phyloP scores from a whole-genome alignment of 2,329 filamentous ascomycete species.

The Xylariaceae sp. region DNA sequence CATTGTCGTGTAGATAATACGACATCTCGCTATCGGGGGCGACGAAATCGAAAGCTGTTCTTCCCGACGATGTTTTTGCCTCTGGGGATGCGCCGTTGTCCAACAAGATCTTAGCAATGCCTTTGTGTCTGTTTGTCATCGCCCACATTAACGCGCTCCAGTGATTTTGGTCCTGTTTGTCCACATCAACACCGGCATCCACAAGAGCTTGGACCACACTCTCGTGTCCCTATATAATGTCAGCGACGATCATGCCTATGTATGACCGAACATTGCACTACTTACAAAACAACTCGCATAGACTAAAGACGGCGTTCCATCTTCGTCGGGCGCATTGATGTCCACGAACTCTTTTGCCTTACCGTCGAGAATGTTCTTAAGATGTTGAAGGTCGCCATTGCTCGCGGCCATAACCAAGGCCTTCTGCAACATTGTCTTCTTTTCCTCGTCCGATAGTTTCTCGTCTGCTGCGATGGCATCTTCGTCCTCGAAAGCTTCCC shows the following conservation, averaged over 20 bases:
- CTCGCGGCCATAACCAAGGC: constrained; percentile 93
- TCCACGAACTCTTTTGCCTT: constrained; percentile 77
- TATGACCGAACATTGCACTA: constrained; percentile 27
- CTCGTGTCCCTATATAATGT: constrained; percentile 71
- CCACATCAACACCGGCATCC: constrained; percentile 82
- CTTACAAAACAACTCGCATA: constrained; percentile 96
- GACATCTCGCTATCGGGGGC: constrained; percentile 96
- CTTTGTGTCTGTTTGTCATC: constrained; percentile 97
- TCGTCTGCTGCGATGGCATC: constrained; percentile 76
- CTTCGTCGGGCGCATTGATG: constrained; percentile 85
- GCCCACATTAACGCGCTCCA: constrained; percentile 99
- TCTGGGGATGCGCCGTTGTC: constrained; percentile 96
- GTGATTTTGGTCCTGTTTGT: constrained; percentile 92
- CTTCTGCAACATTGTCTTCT: constrained; percentile 80
- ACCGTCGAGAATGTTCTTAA: constrained; percentile 74
- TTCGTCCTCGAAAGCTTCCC: constrained; percentile 74
- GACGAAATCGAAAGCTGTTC: constrained; percentile 94
- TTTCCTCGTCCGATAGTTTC: constrained; percentile 73
- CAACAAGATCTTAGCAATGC: constrained; percentile 87
- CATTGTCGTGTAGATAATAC: constrained; percentile 91
- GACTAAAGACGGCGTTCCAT: constrained; percentile 93
- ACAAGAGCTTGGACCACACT: constrained; percentile 83
- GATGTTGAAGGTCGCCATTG: constrained; percentile 86
- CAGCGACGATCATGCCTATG: constrained; percentile 15
- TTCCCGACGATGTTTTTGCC: constrained; percentile 89